These are phyloP conservation scores for Nicotiana tabacum DNA, from an alignment of 257 asterid genomes.

Conservation along the genomic window DNA sequence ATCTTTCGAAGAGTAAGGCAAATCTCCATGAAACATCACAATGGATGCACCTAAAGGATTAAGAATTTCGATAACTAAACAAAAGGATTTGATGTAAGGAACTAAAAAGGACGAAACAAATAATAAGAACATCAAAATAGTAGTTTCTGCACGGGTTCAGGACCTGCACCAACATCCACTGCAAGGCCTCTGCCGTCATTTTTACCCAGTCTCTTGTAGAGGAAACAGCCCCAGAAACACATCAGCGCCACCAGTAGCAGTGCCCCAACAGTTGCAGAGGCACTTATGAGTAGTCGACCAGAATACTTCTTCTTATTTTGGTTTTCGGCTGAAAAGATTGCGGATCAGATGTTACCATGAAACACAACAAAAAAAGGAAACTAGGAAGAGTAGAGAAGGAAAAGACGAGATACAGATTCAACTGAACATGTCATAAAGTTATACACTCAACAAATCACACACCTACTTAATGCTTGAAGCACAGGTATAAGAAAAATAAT, in stretches of 20 bases:
- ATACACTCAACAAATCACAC: not conserved
- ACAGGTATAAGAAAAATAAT: not conserved
- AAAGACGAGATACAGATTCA: not conserved
- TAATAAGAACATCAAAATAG: not conserved
- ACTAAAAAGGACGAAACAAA: not conserved
- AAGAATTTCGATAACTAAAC: not conserved
- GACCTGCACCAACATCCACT: conserved; percentile 79
- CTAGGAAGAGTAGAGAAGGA: not conserved
- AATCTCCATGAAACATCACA: conserved; percentile 89
- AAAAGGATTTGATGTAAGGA: conserved; percentile 1
- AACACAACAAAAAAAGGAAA: not conserved
- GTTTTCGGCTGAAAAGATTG: conserved; percentile 34
- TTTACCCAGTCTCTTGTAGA: conserved; percentile 75
- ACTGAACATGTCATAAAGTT: not conserved
- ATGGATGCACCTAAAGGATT: conserved; percentile 71
- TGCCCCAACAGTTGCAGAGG: conserved; percentile 83
- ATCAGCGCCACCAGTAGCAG: conserved; percentile 83
- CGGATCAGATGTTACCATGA: not conserved
- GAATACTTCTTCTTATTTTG: conserved; percentile 67
- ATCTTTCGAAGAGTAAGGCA: conserved; percentile 88
- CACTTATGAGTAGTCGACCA: conserved; percentile 79
- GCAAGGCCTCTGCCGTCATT: conserved; percentile 59
- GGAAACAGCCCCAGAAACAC: conserved; percentile 89
- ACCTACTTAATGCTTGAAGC: not conserved
- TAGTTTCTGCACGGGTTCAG: conserved; percentile 15